These are phyloP conservation scores for Debaryomycetaceae sp. DNA, from an alignment of 1,139 yeast genomes.

Conservation along the genomic window DNA sequence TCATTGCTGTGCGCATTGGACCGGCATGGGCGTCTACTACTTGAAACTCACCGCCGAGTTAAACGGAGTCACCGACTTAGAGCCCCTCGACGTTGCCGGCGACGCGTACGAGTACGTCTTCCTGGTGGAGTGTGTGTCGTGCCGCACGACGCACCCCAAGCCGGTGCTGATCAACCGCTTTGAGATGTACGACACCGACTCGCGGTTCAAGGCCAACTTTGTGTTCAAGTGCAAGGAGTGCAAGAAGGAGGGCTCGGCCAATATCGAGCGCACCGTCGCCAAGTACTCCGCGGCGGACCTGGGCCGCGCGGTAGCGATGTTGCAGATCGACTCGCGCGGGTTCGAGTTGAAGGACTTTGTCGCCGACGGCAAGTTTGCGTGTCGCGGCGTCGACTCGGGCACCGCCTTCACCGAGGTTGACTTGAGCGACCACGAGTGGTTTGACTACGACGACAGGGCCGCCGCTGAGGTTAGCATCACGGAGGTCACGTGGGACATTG, in stretches of 20 bases:
- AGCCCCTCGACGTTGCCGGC: slow-evolving; percentile 56
- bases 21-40: slow-evolving; percentile 35
- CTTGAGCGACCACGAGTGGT: slow-evolving; percentile 82
- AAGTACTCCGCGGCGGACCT: slow-evolving; percentile 24
- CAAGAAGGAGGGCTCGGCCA: slow-evolving; percentile 39
- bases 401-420: slow-evolving; percentile 64
- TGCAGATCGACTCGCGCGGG: slow-evolving; percentile 84
- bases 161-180: slow-evolving; percentile 66
- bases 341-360: slow-evolving; percentile 65
- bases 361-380: slow-evolving; percentile 65
- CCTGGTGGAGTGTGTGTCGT: slow-evolving; percentile 67
- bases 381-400: slow-evolving; percentile 50
- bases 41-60: slow-evolving; percentile 59
- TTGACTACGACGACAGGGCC: slow-evolving; percentile 87
- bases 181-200: slow-evolving; percentile 62
- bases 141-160: slow-evolving; percentile 76
- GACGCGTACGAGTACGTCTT: slow-evolving; percentile 74
- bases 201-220: slow-evolving; percentile 82
- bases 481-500: slow-evolving; percentile 58
- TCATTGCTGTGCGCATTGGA: too few species aligned
- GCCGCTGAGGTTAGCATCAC: slow-evolving; percentile 77
- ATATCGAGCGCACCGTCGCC: slow-evolving; percentile 31
- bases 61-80: slow-evolving; percentile 57
- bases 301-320: slow-evolving; percentile 37
- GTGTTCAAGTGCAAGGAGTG: slow-evolving; percentile 74